These are phyloP conservation scores for Pyrenophora seminiperda DNA, from an alignment of 2,329 filamentous ascomycete genomes.

Conservation along the genomic window DNA sequence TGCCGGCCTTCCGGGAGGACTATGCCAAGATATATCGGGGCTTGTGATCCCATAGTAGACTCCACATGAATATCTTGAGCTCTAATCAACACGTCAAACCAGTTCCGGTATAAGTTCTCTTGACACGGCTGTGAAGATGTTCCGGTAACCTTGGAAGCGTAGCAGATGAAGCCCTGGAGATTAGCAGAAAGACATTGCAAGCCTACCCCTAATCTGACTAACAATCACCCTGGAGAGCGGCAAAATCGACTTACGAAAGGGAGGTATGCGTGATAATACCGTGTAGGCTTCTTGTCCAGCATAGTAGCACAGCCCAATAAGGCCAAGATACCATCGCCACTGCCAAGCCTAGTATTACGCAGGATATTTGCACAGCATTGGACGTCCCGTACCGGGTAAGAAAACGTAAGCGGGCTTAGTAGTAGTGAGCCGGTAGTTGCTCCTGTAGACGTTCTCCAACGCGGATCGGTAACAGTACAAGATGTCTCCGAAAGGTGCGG, in stretches of 20 bases:
- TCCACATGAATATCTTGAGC: background rate
- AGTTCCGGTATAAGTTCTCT: background rate
- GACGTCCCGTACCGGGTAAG: conserved; percentile 1
- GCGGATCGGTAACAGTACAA: background rate
- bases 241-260: background rate
- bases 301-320: background rate
- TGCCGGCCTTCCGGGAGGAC: conserved; percentile 2
- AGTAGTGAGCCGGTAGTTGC: conserved; percentile 2
- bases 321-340: conserved; percentile 25
- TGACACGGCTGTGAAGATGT: background rate
- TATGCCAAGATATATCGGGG: background rate
- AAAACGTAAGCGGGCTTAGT: conserved; percentile 9
- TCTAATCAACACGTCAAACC: background rate
- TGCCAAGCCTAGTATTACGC: conserved; percentile 13
- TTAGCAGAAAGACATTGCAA: background rate
- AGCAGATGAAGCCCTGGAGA: too few relatives aligned
- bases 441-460: background rate
- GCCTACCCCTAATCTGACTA: too few relatives aligned
- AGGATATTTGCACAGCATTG: conserved; percentile 15
- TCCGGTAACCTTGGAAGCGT: background rate
- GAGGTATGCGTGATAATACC: background rate
- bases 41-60: background rate
- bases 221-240: too few relatives aligned
- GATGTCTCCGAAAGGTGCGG: conserved; percentile 4
- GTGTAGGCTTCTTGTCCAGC: background rate